Conservation (phyloP, 1,284 basidiomycete genomes). For the Pascua guehoae region DNA sequence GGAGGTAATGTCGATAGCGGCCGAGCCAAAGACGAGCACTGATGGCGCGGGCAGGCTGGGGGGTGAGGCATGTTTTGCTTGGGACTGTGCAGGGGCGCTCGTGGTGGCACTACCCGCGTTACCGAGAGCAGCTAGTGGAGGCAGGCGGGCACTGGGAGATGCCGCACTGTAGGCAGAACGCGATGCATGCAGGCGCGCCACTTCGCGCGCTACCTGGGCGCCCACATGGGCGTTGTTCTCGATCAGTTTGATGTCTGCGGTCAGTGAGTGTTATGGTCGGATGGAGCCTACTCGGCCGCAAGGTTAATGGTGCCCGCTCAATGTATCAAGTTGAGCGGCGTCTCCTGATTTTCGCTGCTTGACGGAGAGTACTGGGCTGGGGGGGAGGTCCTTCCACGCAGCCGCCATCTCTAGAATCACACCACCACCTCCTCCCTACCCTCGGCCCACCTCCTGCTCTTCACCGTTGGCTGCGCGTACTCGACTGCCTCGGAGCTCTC, state of each 20-base stretch:
- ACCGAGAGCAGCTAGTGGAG: too few species aligned
- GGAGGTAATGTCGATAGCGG: constrained; percentile 82
- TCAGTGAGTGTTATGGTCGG: neutral
- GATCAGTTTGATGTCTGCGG: constrained; percentile 76
- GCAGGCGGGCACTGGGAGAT: too few species aligned
- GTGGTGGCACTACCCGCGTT: neutral
- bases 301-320: too few species aligned
- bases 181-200: constrained; percentile 57
- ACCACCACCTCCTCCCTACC: too few species aligned
- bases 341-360: too few species aligned
- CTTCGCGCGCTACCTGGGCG: constrained; percentile 74
- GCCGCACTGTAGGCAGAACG: constrained; percentile 18
- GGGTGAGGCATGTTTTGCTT: neutral
- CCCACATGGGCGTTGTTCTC: constrained; percentile 88
- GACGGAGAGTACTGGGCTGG: too few species aligned
- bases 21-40: constrained; percentile 72
- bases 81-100: neutral
- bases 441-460: too few species aligned
- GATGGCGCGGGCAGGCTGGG: constrained; percentile 22
- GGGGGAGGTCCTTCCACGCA: too few species aligned
- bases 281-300: neutral
- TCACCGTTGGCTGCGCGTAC: too few species aligned
- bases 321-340: too few species aligned
- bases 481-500: too few species aligned
- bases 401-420: too few species aligned